Percentiles rank a stretch among this genome's conserved stretches.
Evolutionary conservation across 495 filamentous ascomycete genomes (phyloP).

Genomic region (Umbilicaria muhlenbergii): DNA sequence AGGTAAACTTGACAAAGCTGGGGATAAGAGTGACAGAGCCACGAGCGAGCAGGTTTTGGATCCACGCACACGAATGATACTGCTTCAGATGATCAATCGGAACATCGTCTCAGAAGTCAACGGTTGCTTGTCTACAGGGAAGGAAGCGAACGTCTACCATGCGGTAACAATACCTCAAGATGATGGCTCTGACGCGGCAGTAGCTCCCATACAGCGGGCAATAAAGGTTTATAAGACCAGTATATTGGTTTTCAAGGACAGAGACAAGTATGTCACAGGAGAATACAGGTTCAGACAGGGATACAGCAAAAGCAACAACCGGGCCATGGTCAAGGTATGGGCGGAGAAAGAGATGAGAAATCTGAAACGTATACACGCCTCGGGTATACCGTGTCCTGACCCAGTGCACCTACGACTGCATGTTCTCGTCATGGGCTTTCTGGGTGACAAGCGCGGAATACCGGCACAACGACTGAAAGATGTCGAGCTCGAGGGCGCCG

Average conservation of each 20-base stretch:
- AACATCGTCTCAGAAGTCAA: conserved; percentile 69
- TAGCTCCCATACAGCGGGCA: conserved; percentile 46
- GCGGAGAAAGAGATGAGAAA: conserved; percentile 98
- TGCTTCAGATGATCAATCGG: conserved; percentile 87
- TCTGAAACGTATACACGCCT: conserved; percentile 60
- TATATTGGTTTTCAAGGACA: conserved; percentile 92
- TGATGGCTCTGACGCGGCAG: conserved; percentile 18
- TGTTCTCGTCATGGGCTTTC: conserved; percentile 84
- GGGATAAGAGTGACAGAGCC: conserved; percentile 80
- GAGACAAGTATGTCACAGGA: conserved; percentile 84
- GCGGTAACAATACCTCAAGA: conserved; percentile 39
- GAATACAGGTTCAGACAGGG: conserved; percentile 73
- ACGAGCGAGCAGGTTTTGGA: conserved; percentile 91
- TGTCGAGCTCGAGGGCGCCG: conserved; percentile 40
- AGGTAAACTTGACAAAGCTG: conserved; percentile 32
- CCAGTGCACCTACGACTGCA: conserved; percentile 76
- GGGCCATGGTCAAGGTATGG: conserved; percentile 95
- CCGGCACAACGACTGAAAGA: conserved; percentile 75
- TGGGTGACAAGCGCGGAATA: conserved; percentile 75
- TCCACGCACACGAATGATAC: conserved; percentile 83
- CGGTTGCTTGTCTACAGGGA: conserved; percentile 85
- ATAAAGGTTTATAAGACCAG: conserved; percentile 98
- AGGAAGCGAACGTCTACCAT: conserved; percentile 96
- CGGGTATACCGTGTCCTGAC: conserved; percentile 82
- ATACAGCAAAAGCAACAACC: conserved; percentile 80